Percentiles rank a stretch among this genome's conserved stretches.
Evolutionary conservation across 331 rosid species (phyloP).

Genomic region (Stylosanthes scabra): DNA sequence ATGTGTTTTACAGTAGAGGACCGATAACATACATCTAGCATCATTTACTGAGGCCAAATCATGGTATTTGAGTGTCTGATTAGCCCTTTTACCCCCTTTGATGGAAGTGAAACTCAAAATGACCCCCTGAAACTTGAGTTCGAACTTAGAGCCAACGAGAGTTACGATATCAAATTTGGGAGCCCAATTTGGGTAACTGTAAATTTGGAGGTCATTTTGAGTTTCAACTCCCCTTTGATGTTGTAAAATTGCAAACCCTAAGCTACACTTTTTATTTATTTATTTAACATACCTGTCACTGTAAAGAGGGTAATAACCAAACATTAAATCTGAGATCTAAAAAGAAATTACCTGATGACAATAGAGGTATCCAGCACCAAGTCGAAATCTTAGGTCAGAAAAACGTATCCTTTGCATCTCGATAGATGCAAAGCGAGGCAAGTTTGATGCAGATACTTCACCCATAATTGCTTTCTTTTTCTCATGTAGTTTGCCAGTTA

Average conservation of each 20-base stretch:
- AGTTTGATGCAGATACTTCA: slow-evolving; percentile 51
- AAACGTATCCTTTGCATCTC: slow-evolving; percentile 73
- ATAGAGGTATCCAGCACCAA: slow-evolving; percentile 88
- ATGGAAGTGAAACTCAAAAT: too few relatives aligned
- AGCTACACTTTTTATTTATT: not conserved
- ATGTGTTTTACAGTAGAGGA: too few relatives aligned
- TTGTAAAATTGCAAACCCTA: slow-evolving; percentile 11
- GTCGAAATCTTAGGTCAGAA: slow-evolving; percentile 70
- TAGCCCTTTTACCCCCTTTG: not conserved
- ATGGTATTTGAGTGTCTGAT: not conserved
- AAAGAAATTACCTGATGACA: slow-evolving; percentile 80
- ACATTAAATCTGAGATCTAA: not conserved
- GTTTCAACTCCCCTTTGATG: too few relatives aligned
- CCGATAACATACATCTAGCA: too few relatives aligned
- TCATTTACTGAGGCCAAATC: too few relatives aligned
- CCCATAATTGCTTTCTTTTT: slow-evolving; percentile 74
- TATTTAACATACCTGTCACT: slow-evolving; percentile 9
- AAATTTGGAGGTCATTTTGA: too few relatives aligned
- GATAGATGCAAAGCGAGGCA: slow-evolving; percentile 66
- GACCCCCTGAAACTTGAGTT: too few relatives aligned
- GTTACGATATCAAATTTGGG: too few relatives aligned
- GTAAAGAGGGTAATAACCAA: slow-evolving; percentile 20
- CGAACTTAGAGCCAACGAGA: too few relatives aligned
- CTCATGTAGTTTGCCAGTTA: slow-evolving; percentile 65
- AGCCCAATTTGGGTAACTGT: too few relatives aligned